These are phyloP conservation scores for Phaeophleospora eucalypticola DNA, from an alignment of 2,329 filamentous ascomycete species.

Conservation along the genomic window DNA sequence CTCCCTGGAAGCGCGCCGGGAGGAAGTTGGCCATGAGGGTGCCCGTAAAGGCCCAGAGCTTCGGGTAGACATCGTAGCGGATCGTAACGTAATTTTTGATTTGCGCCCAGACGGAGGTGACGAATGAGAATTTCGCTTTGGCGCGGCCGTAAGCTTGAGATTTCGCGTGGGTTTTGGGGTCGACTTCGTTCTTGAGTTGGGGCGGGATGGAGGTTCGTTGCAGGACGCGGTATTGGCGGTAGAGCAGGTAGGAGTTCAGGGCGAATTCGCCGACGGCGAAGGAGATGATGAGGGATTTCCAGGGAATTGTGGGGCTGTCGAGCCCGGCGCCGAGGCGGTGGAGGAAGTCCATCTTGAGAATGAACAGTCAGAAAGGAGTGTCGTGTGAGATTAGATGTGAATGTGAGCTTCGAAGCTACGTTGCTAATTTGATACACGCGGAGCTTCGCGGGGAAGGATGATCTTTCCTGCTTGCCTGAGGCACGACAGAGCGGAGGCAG, in stretches of 20 bases:
- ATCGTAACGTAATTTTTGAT: slow-evolving; percentile 85
- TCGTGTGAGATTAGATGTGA: slow-evolving; percentile 21
- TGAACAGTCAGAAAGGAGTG: not conserved
- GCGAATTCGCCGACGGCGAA: slow-evolving; percentile 90
- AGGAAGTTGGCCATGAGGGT: slow-evolving; percentile 68
- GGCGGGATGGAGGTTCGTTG: slow-evolving; percentile 75
- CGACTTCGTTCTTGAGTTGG: slow-evolving; percentile 82
- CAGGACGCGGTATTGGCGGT: slow-evolving; percentile 85
- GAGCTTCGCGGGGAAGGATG: too few relatives aligned
- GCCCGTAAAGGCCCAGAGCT: slow-evolving; percentile 82
- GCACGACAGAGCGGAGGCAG: too few relatives aligned
- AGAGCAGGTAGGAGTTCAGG: slow-evolving; percentile 82
- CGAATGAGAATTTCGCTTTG: slow-evolving; percentile 84
- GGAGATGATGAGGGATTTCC: slow-evolving; percentile 93
- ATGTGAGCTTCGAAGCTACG: slow-evolving; percentile 26
- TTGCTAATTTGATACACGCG: too few relatives aligned
- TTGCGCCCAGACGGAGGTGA: slow-evolving; percentile 78
- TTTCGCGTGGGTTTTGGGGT: slow-evolving; percentile 88
- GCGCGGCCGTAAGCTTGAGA: slow-evolving; percentile 80
- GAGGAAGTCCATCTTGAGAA: slow-evolving; percentile 31
- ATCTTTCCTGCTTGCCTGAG: too few relatives aligned
- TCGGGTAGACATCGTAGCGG: slow-evolving; percentile 84
- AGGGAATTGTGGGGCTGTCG: slow-evolving; percentile 89
- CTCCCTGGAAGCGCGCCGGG: slow-evolving; percentile 69
- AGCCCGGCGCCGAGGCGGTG: slow-evolving; percentile 75